Evolutionary conservation across 768 basidiomycete genomes (phyloP), one percentile per base, ranked within the genome.

Genomic region (Leccinum incarnatum): DNA sequence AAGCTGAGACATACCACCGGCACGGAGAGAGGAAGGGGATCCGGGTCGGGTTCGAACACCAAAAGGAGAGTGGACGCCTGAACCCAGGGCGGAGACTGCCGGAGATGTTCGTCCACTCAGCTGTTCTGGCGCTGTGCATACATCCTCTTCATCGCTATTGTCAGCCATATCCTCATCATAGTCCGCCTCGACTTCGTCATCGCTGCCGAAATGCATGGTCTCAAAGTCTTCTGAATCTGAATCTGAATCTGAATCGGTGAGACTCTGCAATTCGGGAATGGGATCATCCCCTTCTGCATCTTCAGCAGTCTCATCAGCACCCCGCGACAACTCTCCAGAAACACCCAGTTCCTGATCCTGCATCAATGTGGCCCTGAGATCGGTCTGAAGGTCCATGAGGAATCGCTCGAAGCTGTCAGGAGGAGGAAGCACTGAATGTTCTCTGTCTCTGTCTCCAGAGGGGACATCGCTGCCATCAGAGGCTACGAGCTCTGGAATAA

Each of bases 381-480:
- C 91, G 17, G 79, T 74, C 71, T 93, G 92, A 54, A 93, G 67
- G 72, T 93, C 89, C 48, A 89, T 74, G 62, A 93, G 74, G 77
- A 93, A 93, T 29, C 88, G 80, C 67, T 93, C 91, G 65, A 93
- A 93, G 65, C 85, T 87, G 58, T 86, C 87, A 65, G 88, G 88
- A 0, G 78, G 73, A 8, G 82, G 79, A 12, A 72, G 60, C 0
- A 68, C 53, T 5, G 64, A n/a, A 29, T 59, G 56, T 56, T 62
- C 64, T 36, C 51, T 51, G 2, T 68, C 59, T 53, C 60, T 55
- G 11, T 57, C 69, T 25, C 57, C 55, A 27, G 56, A 25, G 12
- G 10, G 30, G 30, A 10, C 53, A 51, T 57, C 57, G 3, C 21
- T 55, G 19, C 53, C 52, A 53, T 60, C 63, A 11, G 60, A 40